Conservation (phyloP, 2,329 filamentous ascomycete genomes). For the Aspergillus neoniger region DNA sequence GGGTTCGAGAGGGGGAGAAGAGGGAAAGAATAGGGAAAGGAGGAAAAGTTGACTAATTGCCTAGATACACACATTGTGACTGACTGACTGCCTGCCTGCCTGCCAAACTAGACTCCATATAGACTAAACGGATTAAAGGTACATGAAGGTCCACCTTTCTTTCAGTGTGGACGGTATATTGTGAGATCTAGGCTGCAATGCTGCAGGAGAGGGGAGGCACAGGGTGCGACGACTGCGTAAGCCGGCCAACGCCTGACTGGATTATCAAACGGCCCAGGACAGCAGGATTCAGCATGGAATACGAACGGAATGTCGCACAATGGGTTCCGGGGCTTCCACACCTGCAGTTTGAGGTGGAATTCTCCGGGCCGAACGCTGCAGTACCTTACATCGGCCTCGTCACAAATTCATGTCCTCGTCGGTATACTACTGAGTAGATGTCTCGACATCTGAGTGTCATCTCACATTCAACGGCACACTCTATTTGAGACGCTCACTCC, state of each 20-base stretch:
- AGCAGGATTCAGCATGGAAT: slow-evolving; percentile 5
- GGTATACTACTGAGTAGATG: not conserved
- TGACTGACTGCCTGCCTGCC: too few relatives aligned
- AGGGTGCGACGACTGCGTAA: slow-evolving; percentile 2
- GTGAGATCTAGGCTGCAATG: slow-evolving; percentile 2
- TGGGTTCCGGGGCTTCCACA: slow-evolving; percentile 9
- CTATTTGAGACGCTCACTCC: not conserved
- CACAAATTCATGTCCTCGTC: not conserved
- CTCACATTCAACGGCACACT: too few relatives aligned
- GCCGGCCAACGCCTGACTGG: slow-evolving; percentile 7
- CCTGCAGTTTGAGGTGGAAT: slow-evolving; percentile 17
- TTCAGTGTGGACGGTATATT: too few relatives aligned
- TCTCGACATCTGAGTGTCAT: too few relatives aligned
- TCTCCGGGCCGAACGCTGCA: slow-evolving; percentile 14
- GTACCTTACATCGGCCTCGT: slow-evolving; percentile 9
- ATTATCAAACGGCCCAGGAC: slow-evolving; percentile 2
- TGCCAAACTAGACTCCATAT: too few relatives aligned
- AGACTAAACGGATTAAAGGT: too few relatives aligned
- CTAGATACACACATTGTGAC: too few relatives aligned
- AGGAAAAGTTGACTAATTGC: too few relatives aligned
- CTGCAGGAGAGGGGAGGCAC: not conserved
- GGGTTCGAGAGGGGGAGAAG: too few relatives aligned
- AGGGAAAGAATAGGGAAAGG: too few relatives aligned
- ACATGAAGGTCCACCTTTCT: too few relatives aligned
- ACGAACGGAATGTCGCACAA: slow-evolving; percentile 8